Base-by-base conservation (phyloP, 2,329 filamentous ascomycete genomes). In the Ascochyta fabae region DNA sequence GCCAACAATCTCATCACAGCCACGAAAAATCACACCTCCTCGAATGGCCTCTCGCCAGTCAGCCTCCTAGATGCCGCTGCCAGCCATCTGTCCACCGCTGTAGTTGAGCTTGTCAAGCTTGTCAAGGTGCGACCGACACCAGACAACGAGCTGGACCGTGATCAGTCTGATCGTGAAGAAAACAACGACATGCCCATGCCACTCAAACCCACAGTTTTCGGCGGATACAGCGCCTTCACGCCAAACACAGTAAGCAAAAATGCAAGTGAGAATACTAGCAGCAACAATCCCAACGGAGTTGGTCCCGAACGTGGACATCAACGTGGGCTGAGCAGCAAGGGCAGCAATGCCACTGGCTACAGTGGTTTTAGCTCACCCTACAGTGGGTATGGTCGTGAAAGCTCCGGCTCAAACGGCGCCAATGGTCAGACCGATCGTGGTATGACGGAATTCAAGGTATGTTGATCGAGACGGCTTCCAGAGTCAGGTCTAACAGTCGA, bases 1-100 rank as follows among this genome's bases (percentile, higher is more conserved):
- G 93, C 95, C 44, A 98, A 98, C 80, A 95, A 94, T 70, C 82
- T 99, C 54, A 97, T 98, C 68, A 98, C 94, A 2, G 92, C 94
- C 1, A 89, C 91, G 31, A 96, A 96, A 79, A 96, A 96, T 71
- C 96, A 95, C 74, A 88, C 90, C 31, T 84, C 86, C 10, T 88
- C 92, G 0, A 87, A 86, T 19, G 95, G 95, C 27, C 84, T 99
- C 29, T 94, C 92, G 1, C 95, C 95, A 0, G 89, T 99, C n/a
- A 96, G 92, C 6, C 79, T 99, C 3, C 81, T 99, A 22, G 95
- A 99, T 74, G 95, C 94, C 3, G 94, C 95, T 2, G 92, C 94
- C 7, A 95, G 91, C 23, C 92, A 99, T 76, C 82, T 98, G 33
- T 91, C 92, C 1, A 87, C 90, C 4, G 88, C 93, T 2, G 84